phyloP scores from a whole-genome alignment of 108 stramenopile species.

The Nitzschia putrida region DNA sequence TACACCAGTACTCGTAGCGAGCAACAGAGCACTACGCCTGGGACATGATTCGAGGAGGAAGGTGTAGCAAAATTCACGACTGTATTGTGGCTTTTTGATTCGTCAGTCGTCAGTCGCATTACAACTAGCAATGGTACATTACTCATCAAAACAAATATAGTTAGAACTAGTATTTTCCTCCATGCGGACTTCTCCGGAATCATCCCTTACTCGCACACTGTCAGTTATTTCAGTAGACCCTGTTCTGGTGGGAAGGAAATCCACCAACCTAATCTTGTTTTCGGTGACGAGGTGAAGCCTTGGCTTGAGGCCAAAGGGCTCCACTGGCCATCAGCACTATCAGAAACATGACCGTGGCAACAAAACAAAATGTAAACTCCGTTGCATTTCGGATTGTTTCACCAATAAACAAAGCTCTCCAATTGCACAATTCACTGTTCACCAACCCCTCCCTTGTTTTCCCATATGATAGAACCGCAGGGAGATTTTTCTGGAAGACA shows the following conservation, averaged over 20 bases:
- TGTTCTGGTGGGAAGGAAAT: too few relatives aligned
- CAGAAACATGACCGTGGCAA: not conserved
- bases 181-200: too few relatives aligned
- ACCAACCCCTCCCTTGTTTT: not conserved
- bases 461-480: slow-evolving; percentile 6
- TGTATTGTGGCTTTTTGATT: too few relatives aligned
- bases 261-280: not conserved
- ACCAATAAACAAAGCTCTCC: slow-evolving; percentile 7
- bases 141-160: too few relatives aligned
- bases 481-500: slow-evolving; percentile 22
- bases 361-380: not conserved
- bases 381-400: slow-evolving; percentile 8
- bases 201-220: too few relatives aligned
- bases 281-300: not conserved
- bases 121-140: too few relatives aligned
- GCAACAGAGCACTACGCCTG: not conserved
- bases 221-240: too few relatives aligned
- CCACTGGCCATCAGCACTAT: not conserved
- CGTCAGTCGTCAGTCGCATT: too few relatives aligned
- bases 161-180: too few relatives aligned
- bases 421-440: slow-evolving; percentile 8
- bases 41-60: not conserved
- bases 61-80: too few relatives aligned
- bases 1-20: not conserved
- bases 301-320: slow-evolving; percentile 10